A percentile compares a stretch with the other conserved stretches of the same genome.
phyloP scores from a whole-genome alignment of 306 rosid species.

The Castanea mollissima region DNA sequence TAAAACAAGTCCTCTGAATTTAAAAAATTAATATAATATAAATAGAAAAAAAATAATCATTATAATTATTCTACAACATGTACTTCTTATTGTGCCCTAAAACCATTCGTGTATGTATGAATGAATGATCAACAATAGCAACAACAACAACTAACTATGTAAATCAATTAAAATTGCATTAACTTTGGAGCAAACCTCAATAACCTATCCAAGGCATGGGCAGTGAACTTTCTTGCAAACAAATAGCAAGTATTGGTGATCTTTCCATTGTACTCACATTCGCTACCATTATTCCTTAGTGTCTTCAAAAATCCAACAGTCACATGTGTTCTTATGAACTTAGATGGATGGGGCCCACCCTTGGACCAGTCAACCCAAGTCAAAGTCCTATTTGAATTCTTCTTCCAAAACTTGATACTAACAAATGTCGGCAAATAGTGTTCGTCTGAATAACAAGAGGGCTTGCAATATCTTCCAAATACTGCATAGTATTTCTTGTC shows the following conservation, averaged over 20 bases:
- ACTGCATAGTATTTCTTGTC: conserved; percentile 43
- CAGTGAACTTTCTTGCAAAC: conserved; percentile 83
- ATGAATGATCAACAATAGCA: not conserved
- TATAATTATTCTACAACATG: not conserved
- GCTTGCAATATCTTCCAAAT: conserved; percentile 41
- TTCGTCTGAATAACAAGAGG: conserved; percentile 67
- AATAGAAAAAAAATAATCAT: not conserved
- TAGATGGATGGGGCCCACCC: conserved; percentile 77
- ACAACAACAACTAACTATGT: not conserved
- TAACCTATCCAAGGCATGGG: conserved; percentile 62
- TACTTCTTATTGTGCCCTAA: too few relatives aligned
- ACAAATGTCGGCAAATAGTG: conserved; percentile 76
- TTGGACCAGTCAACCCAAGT: conserved; percentile 89
- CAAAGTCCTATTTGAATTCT: conserved; percentile 68
- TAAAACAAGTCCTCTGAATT: not conserved
- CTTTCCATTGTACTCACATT: conserved; percentile 61
- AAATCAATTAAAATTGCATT: conserved; percentile 61
- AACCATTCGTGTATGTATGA: not conserved
- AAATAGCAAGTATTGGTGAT: conserved; percentile 48
- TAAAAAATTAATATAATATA: not conserved
- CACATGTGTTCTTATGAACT: conserved; percentile 43
- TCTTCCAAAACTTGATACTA: conserved; percentile 42
- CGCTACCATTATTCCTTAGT: conserved; percentile 48
- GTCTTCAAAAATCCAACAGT: conserved; percentile 40
- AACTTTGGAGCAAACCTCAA: conserved; percentile 69